Percentiles rank a stretch among this genome's conserved stretches.
Conservation (phyloP, 2,329 filamentous ascomycete species). For the Trichophyton simii region DNA sequence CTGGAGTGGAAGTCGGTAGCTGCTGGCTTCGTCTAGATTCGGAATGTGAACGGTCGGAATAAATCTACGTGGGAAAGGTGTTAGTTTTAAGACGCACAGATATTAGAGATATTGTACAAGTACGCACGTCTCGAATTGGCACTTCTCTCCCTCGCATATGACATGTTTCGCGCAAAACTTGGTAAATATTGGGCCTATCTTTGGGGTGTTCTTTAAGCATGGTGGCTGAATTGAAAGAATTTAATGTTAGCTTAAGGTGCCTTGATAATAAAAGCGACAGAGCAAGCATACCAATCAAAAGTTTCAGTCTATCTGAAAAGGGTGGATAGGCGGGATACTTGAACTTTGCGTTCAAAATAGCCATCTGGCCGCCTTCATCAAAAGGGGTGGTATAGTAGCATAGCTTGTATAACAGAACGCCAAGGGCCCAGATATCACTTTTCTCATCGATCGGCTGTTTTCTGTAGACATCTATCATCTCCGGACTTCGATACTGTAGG, state of each 20-base stretch:
- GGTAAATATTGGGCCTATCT: constrained; percentile 80
- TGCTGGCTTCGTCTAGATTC: constrained; percentile 51
- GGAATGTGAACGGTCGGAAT: constrained; percentile 50
- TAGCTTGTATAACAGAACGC: constrained; percentile 89
- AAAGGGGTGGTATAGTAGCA: constrained; percentile 99
- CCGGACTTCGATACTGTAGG: constrained; percentile 90
- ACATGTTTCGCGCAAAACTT: constrained; percentile 77
- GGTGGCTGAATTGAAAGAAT: constrained; percentile 44
- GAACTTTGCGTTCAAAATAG: constrained; percentile 90
- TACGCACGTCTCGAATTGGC: constrained; percentile 74
- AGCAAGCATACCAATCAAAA: constrained; percentile 60
- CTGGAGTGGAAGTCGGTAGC: constrained; percentile 44
- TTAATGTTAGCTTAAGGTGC: constrained; percentile 2
- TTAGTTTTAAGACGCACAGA: background rate
- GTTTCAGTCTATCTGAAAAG: constrained; percentile 83
- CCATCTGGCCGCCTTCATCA: constrained; percentile 93
- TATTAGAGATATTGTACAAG: background rate
- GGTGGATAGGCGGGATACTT: constrained; percentile 77
- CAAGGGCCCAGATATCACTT: constrained; percentile 94
- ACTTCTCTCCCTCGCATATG: constrained; percentile 76
- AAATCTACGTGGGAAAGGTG: constrained; percentile 45
- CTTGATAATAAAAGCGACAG: constrained; percentile 5
- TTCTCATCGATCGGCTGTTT: constrained; percentile 97
- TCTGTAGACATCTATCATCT: constrained; percentile 97
- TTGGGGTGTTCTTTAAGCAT: constrained; percentile 81